phyloP scores from a whole-genome alignment of 1,284 basidiomycete species.

The Fomitiporia mediterranea region DNA sequence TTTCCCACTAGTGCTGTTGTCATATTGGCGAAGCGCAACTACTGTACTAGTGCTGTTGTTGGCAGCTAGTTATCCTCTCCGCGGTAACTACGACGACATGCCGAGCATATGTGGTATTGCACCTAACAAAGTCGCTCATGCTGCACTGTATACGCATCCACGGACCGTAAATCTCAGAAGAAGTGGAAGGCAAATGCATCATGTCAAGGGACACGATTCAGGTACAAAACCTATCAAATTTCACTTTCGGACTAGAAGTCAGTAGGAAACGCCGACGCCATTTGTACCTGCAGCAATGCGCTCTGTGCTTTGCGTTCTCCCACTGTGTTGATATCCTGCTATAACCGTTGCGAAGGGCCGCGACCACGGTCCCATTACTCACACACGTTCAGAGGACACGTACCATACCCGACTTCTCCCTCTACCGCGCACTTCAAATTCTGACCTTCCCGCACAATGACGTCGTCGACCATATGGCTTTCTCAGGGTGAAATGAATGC shows the following conservation, averaged over 20 bases:
- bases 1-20: too few species aligned
- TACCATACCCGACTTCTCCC: not conserved
- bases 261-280: conserved; percentile 3
- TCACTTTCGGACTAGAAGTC: not conserved
- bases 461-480: not conserved
- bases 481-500: not conserved
- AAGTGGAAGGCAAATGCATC: too few species aligned
- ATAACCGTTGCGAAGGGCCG: conserved; percentile 1
- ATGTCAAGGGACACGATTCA: not conserved
- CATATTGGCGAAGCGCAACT: too few species aligned
- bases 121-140: too few species aligned
- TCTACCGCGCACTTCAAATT: not conserved
- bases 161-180: too few species aligned
- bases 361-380: conserved; percentile 8
- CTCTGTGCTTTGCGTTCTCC: not conserved
- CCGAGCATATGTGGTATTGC: too few species aligned
- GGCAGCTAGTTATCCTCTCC: too few species aligned
- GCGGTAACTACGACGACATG: too few species aligned
- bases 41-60: too few species aligned
- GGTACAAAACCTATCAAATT: not conserved
- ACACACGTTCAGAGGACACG: not conserved
- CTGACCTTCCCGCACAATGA: not conserved
- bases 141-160: too few species aligned
- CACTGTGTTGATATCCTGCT: not conserved
- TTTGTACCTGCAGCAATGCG: not conserved